Conservation (phyloP, 768 basidiomycete genomes). For the Coprinopsis cinerea region DNA sequence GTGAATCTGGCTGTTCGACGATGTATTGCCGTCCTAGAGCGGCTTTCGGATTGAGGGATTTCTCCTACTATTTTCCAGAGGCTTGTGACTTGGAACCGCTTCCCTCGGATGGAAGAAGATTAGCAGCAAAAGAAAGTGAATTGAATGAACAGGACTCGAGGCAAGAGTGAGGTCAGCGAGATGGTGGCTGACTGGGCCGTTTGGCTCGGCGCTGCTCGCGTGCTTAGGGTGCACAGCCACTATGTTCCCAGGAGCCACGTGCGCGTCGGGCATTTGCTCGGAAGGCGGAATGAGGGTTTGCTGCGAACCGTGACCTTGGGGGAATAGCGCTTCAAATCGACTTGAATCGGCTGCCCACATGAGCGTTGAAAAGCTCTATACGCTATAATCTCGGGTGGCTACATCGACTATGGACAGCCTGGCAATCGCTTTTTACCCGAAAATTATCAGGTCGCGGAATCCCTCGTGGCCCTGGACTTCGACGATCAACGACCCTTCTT, state of each 20-base stretch:
- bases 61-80: conserved; percentile 1
- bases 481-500: neutral
- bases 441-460: conserved; percentile 1
- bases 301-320: neutral
- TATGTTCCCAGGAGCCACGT: too few relatives aligned
- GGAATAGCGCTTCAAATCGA: too few relatives aligned
- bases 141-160: too few relatives aligned
- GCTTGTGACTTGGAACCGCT: neutral
- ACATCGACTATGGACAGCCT: neutral
- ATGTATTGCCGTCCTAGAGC: neutral
- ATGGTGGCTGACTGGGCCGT: too few relatives aligned
- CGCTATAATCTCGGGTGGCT: neutral
- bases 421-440: conserved; percentile 4
- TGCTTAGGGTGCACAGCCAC: too few relatives aligned
- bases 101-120: neutral
- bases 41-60: neutral
- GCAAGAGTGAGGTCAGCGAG: too few relatives aligned
- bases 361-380: neutral
- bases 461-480: conserved; percentile 4
- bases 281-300: neutral
- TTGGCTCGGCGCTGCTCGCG: too few relatives aligned
- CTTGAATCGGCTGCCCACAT: neutral
- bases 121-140: neutral
- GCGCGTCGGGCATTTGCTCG: too few relatives aligned
- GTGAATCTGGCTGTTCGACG: neutral